Evolutionary conservation across 768 basidiomycete genomes (phyloP), one percentile per base, ranked within the genome.

Genomic region (Podaxis rugospora): DNA sequence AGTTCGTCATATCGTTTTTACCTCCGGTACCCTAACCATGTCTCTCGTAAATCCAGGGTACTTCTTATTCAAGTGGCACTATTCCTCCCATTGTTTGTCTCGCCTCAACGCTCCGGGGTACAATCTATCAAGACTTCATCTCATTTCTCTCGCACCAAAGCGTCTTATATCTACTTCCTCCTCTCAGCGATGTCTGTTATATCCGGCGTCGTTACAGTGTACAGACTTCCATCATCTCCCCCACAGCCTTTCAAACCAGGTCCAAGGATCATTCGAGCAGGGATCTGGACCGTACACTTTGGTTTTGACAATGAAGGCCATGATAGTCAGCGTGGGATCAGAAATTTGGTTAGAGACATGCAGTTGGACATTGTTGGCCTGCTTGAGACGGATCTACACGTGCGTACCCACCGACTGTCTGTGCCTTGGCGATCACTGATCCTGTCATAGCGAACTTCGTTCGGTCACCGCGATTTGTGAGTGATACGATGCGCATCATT

Each of bases 221-320:
- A 84, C 59, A 79, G 78, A 21, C 77, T 82, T 66, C 88, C 90
- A 0, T 69, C 71, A 1, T 57, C 67, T 0, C 70, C 79, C 16
- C 83, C 86, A 0, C 72, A 68, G 25, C 87, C 90, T 2, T 86
- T 84, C 72, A 85, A 85, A 57, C 74, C 84, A 27, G 85, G 83
- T 2, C 79, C 85, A 14, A 77, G 89, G 32, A 79, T 90, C n/a
- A 75, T 94, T 46, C 88, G 85, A 18, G 87, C 89, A 4, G 93
- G 90, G 2, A 92, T 95, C 28, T 95, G 93, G 93, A 93, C 94
- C 0, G 80, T 96, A 25, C 94, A 96, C 71, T 96, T 96, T 69
- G 94, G 94, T 57, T 76, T 84, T 27, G 85, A 93, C 71, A 86
- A 90, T 64, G 83, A 82, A 46, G 87, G 90, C 2, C 71, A 83